Conservation (phyloP, 1,284 basidiomycete species). For the Fomitopsis schrenkii region DNA sequence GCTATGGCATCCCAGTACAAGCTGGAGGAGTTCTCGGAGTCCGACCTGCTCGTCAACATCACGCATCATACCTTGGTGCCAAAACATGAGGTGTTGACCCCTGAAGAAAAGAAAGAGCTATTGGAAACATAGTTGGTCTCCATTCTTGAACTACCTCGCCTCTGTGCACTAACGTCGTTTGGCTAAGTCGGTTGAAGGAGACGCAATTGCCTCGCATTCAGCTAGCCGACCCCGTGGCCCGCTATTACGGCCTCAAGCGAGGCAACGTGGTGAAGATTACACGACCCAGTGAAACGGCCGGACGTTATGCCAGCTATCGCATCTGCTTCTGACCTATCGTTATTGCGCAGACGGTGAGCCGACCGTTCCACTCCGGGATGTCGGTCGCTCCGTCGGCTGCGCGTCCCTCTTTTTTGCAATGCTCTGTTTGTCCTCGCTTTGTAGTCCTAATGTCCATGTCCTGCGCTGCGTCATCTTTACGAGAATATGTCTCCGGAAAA, state of each 20-base stretch:
- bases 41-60: conserved; percentile 96
- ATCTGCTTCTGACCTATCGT: conserved; percentile 65
- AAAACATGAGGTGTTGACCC: conserved; percentile 83
- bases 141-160: not conserved
- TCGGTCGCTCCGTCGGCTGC: not conserved
- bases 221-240: conserved; percentile 91
- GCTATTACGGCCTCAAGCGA: conserved; percentile 93
- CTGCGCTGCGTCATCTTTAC: conserved; percentile 1
- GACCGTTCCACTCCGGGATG: not conserved
- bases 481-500: not conserved
- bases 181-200: conserved; percentile 87
- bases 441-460: conserved; percentile 12
- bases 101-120: conserved; percentile 85
- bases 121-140: conserved; percentile 87
- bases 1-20: conserved; percentile 85
- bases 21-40: conserved; percentile 96
- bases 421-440: conserved; percentile 5
- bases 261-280: conserved; percentile 99
- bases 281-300: conserved; percentile 93
- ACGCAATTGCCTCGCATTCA: conserved; percentile 98
- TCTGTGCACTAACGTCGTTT: conserved; percentile 9
- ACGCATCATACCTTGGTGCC: conserved; percentile 96
- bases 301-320: conserved; percentile 91
- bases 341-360: conserved; percentile 4
- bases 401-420: not conserved